These are phyloP conservation scores for Grammothele lineata DNA, from an alignment of 768 basidiomycete species.

Conservation along the genomic window DNA sequence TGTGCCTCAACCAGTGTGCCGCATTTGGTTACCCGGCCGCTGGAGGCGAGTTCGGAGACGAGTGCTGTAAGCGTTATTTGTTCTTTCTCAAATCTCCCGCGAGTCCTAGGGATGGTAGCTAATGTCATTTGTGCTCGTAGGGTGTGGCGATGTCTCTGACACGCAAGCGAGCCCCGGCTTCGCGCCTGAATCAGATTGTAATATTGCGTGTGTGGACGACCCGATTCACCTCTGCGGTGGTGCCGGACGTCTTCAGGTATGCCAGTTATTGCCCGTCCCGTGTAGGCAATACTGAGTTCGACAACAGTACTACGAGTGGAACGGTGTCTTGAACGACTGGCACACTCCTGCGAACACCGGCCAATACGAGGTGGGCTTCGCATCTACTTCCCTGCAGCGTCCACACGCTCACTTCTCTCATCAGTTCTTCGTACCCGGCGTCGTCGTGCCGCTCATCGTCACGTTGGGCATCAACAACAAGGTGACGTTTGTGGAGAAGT, in stretches of 20 bases:
- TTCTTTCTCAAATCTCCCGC: not conserved
- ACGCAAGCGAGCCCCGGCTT: conserved; percentile 28
- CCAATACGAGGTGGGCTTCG: conserved; percentile 57
- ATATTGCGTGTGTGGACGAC: conserved; percentile 63
- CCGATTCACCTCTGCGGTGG: conserved; percentile 67
- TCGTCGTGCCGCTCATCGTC: conserved; percentile 68
- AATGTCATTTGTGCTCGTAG: conserved; percentile 29
- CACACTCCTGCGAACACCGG: conserved; percentile 61
- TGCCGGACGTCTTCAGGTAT: conserved; percentile 49
- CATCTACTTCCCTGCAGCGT: not conserved
- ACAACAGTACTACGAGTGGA: conserved; percentile 27
- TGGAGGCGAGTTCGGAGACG: conserved; percentile 64
- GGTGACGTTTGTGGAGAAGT: conserved; percentile 75
- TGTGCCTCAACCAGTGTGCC: conserved; percentile 66
- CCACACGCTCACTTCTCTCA: not conserved
- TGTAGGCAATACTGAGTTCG: not conserved
- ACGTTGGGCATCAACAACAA: conserved; percentile 81
- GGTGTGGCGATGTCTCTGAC: conserved; percentile 66
- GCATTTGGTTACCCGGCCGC: conserved; percentile 69
- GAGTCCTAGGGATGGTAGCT: not conserved
- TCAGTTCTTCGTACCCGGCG: conserved; percentile 48
- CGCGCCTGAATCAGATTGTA: conserved; percentile 36
- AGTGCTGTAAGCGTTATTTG: conserved; percentile 62
- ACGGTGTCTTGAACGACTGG: conserved; percentile 50
- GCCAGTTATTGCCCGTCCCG: conserved; percentile 22